Base-by-base conservation (phyloP, 495 filamentous ascomycete genomes). In the Penicillium odoratum region DNA sequence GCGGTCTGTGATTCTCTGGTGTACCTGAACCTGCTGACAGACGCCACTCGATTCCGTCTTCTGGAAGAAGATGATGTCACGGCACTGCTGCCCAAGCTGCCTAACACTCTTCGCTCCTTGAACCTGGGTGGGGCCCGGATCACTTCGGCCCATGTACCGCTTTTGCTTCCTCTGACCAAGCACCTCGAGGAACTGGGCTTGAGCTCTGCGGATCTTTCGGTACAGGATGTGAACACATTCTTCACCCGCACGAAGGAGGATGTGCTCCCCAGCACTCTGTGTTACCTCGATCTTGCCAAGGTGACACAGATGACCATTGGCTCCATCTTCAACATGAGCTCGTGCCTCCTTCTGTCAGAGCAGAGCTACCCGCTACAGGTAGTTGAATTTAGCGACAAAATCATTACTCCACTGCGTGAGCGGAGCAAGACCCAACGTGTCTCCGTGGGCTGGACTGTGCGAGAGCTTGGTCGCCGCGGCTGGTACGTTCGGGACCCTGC, bases 141-240 rank as follows among this genome's bases (percentile, higher is more conserved):
- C 72, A 81, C 79, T 30, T 70, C 81, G 0, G 76, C 77, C 6
- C 90, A 93, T 63, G 78, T 88, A 10, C 75, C 84, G 4, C 72
- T 86, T 16, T 71, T 96, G 30, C 59, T 85, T 6, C 87, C 88
- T 10, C 72, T 93, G 57, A 89, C 88, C 26, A 91, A 91, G 68
- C 88, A 92, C 59, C 68, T 95, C 34, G 89, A 94, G 68, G 91
- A 94, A 66, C 74, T 96, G 30, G 84, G 89, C 8, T 68, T 94
- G 16, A 89, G 88, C 47, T 79, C 73, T 11, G 84, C 89, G 0
- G 81, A 89, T 36, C 75, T 96, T 10, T 79, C 83, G 1, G 73
- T 88, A 7, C 64, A 72, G 26, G 86, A 93, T 49, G 70, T 96
- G 55, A 86, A 89, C 52, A 64, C 64, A 0, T 78, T 82, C 64